Conservation (phyloP, 441 rosid species). For the Biscutella laevigata region DNA sequence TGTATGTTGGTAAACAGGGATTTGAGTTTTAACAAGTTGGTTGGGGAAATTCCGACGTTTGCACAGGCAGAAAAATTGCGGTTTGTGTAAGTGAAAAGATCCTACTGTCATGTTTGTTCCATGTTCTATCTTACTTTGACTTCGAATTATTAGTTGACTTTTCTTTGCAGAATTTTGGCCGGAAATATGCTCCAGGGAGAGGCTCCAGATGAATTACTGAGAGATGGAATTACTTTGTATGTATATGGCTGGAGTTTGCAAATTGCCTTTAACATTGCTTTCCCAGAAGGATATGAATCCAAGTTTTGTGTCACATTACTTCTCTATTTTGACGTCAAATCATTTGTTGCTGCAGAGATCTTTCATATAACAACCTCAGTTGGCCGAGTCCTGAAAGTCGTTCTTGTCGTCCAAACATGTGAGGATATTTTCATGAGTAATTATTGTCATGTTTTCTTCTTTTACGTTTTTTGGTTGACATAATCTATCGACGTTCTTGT, state of each 20-base stretch:
- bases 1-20: conserved; percentile 43
- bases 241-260: conserved; percentile 23
- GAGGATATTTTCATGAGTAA: conserved; percentile 20
- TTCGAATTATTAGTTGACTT: conserved; percentile 14
- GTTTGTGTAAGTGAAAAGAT: conserved; percentile 46
- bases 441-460: conserved; percentile 2
- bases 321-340: conserved; percentile 1
- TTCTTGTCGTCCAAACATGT: conserved; percentile 59
- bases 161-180: conserved; percentile 43
- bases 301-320: conserved; percentile 2
- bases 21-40: conserved; percentile 68
- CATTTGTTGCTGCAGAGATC: conserved; percentile 50
- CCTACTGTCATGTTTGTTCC: neutral
- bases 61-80: conserved; percentile 28
- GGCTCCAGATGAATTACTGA: conserved; percentile 58
- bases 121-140: conserved; percentile 4
- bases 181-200: conserved; percentile 59
- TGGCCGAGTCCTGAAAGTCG: conserved; percentile 49
- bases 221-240: conserved; percentile 56
- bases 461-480: conserved; percentile 3
- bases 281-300: conserved; percentile 7
- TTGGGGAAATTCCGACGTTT: conserved; percentile 45
- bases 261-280: neutral
- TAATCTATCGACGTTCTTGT: conserved; percentile 4
- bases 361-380: conserved; percentile 74